Evolutionary conservation across 768 basidiomycete genomes (phyloP).

Genomic region (Solioccasus polychromus): DNA sequence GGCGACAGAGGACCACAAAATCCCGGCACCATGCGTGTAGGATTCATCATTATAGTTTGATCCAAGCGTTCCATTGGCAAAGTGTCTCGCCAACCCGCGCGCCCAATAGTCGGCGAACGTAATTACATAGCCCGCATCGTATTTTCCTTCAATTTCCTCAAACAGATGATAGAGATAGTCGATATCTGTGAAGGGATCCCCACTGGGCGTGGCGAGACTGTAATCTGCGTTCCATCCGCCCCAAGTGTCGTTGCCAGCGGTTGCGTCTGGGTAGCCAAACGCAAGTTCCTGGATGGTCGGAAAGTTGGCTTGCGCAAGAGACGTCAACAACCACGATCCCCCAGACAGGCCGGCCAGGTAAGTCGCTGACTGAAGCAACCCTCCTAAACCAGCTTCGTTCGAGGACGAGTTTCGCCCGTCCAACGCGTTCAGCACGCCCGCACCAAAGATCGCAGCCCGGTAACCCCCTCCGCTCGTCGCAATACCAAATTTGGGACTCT

Average conservation of each 20-base stretch:
- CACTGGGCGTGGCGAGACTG: conserved; percentile 18
- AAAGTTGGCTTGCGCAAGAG: conserved; percentile 41
- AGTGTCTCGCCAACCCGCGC: conserved; percentile 34
- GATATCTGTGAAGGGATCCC: conserved; percentile 10
- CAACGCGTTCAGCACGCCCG: conserved; percentile 47
- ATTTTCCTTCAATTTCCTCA: conserved; percentile 30
- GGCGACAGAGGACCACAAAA: conserved; percentile 33
- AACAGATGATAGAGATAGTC: conserved; percentile 20
- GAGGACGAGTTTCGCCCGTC: conserved; percentile 49
- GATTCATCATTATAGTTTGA: conserved; percentile 29
- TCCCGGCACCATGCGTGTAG: conserved; percentile 33
- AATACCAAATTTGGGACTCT: conserved; percentile 42
- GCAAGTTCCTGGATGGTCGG: conserved; percentile 38
- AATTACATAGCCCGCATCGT: conserved; percentile 27
- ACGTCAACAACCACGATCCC: conserved; percentile 38
- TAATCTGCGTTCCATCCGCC: conserved; percentile 34
- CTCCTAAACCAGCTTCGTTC: conserved; percentile 41
- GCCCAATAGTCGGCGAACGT: conserved; percentile 31
- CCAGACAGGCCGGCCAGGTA: conserved; percentile 55
- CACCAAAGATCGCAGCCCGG: conserved; percentile 53
- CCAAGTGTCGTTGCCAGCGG: conserved; percentile 21
- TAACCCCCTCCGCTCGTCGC: conserved; percentile 57
- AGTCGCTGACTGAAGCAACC: conserved; percentile 49
- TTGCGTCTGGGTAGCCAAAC: conserved; percentile 28
- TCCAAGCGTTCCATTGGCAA: conserved; percentile 35